Conservation (phyloP, 2,329 filamentous ascomycete genomes). For the Talaromyces funiculosus region DNA sequence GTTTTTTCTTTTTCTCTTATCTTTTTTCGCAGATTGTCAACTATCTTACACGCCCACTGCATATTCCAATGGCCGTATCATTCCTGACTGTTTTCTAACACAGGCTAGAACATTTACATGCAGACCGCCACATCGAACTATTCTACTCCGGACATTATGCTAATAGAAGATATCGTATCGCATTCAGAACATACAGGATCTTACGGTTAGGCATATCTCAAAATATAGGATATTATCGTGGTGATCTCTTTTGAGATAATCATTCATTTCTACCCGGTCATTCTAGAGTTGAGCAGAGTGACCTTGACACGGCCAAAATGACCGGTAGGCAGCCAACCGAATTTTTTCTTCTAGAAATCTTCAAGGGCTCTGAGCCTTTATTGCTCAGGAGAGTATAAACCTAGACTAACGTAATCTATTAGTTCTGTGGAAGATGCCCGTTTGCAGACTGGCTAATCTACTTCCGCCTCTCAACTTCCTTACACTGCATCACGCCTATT, state of each 20-base stretch:
- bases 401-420: neutral
- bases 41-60: too few species aligned
- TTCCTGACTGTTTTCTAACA: neutral
- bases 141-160: neutral
- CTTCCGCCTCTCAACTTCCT: slow-evolving; percentile 52
- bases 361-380: neutral
- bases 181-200: neutral
- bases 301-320: neutral
- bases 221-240: neutral
- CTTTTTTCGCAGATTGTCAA: neutral
- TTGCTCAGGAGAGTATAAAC: neutral
- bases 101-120: neutral
- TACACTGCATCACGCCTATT: slow-evolving; percentile 63
- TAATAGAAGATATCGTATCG: neutral
- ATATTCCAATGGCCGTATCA: neutral
- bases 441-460: slow-evolving; percentile 22
- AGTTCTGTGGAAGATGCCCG: slow-evolving; percentile 9
- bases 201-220: slow-evolving; percentile 3
- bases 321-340: neutral
- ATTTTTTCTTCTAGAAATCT: neutral
- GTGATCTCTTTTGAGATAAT: neutral
- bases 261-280: neutral
- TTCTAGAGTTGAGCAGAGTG: neutral
- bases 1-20: too few species aligned
- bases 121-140: neutral